Evolutionary conservation across 345 rosid genomes (phyloP).

Genomic region (Eucalyptus marginata): DNA sequence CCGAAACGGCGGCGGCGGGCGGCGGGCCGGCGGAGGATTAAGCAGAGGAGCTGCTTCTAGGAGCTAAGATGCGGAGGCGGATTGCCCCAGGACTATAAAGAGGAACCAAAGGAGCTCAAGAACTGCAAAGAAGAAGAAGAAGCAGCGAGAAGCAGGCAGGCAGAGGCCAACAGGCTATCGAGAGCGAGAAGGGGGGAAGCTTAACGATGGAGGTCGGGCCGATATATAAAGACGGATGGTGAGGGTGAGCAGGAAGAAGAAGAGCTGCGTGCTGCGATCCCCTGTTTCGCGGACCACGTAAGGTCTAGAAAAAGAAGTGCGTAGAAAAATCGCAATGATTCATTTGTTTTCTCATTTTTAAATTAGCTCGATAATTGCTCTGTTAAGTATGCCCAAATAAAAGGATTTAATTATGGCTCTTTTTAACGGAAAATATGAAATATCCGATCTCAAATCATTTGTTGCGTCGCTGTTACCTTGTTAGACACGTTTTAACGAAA

Average conservation of each 20-base stretch:
- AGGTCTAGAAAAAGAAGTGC: background rate
- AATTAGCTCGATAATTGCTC: background rate
- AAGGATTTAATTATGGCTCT: background rate
- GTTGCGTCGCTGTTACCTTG: background rate
- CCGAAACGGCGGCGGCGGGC: background rate
- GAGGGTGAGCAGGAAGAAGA: background rate
- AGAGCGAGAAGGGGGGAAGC: background rate
- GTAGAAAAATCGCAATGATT: background rate
- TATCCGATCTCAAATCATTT: background rate
- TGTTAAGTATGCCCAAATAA: background rate
- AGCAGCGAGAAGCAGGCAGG: background rate
- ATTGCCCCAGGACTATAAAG: background rate
- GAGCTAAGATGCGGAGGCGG: background rate
- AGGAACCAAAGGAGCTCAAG: background rate
- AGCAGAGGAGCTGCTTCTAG: background rate
- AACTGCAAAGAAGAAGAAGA: background rate
- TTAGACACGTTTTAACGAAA: background rate
- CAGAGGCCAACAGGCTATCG: background rate
- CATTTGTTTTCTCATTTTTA: background rate
- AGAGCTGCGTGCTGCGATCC: background rate
- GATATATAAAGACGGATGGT: background rate
- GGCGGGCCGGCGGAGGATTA: background rate
- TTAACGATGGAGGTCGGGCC: background rate
- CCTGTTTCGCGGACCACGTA: conserved; percentile 2
- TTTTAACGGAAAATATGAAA: background rate